Base-by-base conservation (phyloP, 2,329 filamentous ascomycete genomes). In the Cladobotryum mycophilum region DNA sequence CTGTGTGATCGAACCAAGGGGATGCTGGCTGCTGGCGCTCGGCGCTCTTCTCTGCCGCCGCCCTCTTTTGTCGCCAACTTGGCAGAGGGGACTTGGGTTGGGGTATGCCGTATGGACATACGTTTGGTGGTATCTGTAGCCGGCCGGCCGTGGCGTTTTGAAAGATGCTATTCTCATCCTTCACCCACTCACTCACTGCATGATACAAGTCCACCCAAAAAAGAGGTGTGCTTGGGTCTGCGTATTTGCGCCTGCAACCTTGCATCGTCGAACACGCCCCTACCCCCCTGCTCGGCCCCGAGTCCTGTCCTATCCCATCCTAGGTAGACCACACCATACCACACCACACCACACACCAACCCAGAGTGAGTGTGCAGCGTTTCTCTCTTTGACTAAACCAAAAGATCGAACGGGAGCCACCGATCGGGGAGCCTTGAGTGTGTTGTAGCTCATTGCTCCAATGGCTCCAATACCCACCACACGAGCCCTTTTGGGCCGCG, bases 351-450 rank as follows among this genome's bases (percentile, higher is more conserved):
- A n/a, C n/a, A n/a, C n/a, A 33, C 46, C 15, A 30, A 14, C 13
- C 35, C 41, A 14, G 41, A 45, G 45, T 37, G 37, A 14, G 41
- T 41, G 45, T 37, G 37, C 45, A 38, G 45, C 45, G n/a, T 38
- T 48, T 30, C 38, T 41, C 13, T 38, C 13, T 38, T 18, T 45
- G 35, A 52, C 14, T n/a, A 41, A 51, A 48, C 56, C 49, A 49
- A 54, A 45, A 53, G 53, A 57, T 52, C 52, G 52, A 53, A 49
- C 47, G 46, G 53, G 51, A 54, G 43, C 48, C 52, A 54, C 41
- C 52, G 51, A 55, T 52, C 44, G 52, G 48, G 49, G 47, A 17
- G 18, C 37, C 47, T 14, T 48, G n/a, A n/a, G 35, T 47, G 17
- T 22, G 30, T n/a, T 17, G 36, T 41, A 41, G 25, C 25, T 30